These are phyloP conservation scores for Vitis rotundifolia DNA, from an alignment of 164 flowering plant genomes.

Conservation along the genomic window DNA sequence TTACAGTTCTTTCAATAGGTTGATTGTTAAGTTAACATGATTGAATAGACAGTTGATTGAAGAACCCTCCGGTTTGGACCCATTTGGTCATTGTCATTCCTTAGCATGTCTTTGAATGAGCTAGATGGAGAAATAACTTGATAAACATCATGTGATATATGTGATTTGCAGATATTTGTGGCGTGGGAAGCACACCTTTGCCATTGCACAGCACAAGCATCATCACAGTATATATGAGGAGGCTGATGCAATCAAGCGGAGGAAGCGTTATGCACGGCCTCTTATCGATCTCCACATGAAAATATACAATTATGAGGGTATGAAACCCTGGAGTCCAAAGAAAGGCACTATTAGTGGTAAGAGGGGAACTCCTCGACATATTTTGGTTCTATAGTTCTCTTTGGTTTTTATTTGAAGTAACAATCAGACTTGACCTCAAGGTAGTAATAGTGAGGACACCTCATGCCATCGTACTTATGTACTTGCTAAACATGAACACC, in stretches of 20 bases:
- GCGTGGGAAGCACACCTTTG: slow-evolving; percentile 96
- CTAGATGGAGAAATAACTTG: no score
- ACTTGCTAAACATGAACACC: no score
- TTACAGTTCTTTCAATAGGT: no score
- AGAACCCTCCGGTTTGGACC: no score
- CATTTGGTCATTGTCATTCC: no score
- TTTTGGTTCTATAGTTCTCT: neutral
- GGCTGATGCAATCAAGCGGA: slow-evolving; percentile 93
- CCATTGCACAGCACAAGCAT: slow-evolving; percentile 95
- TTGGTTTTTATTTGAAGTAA: neutral
- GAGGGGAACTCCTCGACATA: slow-evolving; percentile 15
- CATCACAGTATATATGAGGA: slow-evolving; percentile 91
- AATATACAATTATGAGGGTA: slow-evolving; percentile 85
- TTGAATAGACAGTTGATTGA: no score
- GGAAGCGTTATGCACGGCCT: slow-evolving; percentile 97
- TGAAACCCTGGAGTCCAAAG: slow-evolving; percentile 79
- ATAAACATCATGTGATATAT: neutral
- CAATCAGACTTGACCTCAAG: neutral
- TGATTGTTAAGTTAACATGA: no score
- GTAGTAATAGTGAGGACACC: no score
- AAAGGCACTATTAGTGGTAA: slow-evolving; percentile 81
- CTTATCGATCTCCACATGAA: slow-evolving; percentile 93
- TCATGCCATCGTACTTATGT: no score
- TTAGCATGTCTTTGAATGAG: no score
- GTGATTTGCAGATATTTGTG: slow-evolving; percentile 72